Evolutionary conservation across 139 green algal genomes (phyloP).

Genomic region (Prasinococcaceae sp.): DNA sequence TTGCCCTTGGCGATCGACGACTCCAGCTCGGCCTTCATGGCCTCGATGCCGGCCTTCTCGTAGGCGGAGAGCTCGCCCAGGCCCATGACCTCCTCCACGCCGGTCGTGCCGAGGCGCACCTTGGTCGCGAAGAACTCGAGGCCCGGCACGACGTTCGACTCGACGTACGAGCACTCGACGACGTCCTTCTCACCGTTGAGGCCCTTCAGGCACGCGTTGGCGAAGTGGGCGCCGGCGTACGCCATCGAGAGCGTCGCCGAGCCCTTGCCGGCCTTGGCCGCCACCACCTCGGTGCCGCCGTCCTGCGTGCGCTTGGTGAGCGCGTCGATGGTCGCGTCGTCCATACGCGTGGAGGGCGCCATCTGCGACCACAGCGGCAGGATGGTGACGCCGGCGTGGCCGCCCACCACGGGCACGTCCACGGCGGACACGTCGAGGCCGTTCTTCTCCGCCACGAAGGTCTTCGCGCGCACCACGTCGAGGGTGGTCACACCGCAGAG

Average conservation of each 20-base stretch:
- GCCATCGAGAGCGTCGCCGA: conserved; percentile 37
- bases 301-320: conserved; percentile 97
- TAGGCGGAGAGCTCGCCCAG: conserved; percentile 69
- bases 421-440: conserved; percentile 35
- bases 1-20: conserved; percentile 29
- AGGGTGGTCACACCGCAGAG: conserved; percentile 92
- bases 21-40: conserved; percentile 18
- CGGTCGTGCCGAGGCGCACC: conserved; percentile 26
- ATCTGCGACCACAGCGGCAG: conserved; percentile 90
- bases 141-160: conserved; percentile 51
- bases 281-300: conserved; percentile 88
- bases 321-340: too few relatives aligned
- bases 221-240: conserved; percentile 91
- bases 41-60: conserved; percentile 66
- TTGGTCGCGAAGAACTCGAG: conserved; percentile 87
- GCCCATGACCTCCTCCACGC: conserved; percentile 54
- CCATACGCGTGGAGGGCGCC: conserved; percentile 4
- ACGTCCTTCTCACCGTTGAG: conserved; percentile 61
- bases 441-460: conserved; percentile 80
- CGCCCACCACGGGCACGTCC: conserved; percentile 85
- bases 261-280: conserved; percentile 38
- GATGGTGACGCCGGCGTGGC: conserved; percentile 94
- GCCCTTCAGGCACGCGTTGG: conserved; percentile 76
- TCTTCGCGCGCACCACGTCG: conserved; percentile 84
- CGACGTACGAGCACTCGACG: conserved; percentile 69